A percentile compares a stretch with the other conserved stretches of the same genome.
Evolutionary conservation across 2,329 filamentous ascomycete species (phyloP).

Genomic region (Pestalotiopsis sp.): DNA sequence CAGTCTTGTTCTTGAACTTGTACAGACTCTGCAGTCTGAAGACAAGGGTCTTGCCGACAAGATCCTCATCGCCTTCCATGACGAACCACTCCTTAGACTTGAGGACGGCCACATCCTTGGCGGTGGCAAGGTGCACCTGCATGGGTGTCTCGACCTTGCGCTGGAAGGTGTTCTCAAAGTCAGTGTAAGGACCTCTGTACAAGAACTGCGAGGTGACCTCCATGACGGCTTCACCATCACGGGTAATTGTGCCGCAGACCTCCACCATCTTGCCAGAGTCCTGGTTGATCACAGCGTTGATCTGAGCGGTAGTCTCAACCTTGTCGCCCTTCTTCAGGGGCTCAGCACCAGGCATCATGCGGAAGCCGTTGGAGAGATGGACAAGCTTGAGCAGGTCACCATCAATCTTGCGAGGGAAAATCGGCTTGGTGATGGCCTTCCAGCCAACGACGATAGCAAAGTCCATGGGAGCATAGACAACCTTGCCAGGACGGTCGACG

Average conservation of each 20-base stretch:
- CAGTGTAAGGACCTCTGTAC: constrained; percentile 88
- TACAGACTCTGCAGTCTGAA: constrained; percentile 94
- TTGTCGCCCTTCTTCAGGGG: constrained; percentile 95
- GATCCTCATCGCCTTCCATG: constrained; percentile 75
- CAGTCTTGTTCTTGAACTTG: constrained; percentile 90
- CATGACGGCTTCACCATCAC: constrained; percentile 86
- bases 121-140: constrained; percentile 83
- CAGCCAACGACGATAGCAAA: constrained; percentile 97
- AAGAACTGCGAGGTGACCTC: constrained; percentile 98
- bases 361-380: constrained; percentile 95
- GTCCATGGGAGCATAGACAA: constrained; percentile 95
- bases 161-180: constrained; percentile 98
- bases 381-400: constrained; percentile 95
- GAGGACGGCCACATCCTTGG: constrained; percentile 89
- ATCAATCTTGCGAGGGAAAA: constrained; percentile 95
- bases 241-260: constrained; percentile 93
- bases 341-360: constrained; percentile 94
- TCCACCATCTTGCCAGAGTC: constrained; percentile 99
- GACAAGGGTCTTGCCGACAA: constrained; percentile 88
- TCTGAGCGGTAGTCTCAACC: constrained; percentile 87
- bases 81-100: constrained; percentile 98
- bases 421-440: constrained; percentile 99
- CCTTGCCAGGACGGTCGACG: constrained; percentile 91
- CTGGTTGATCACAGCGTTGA: constrained; percentile 98
- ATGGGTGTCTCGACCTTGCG: constrained; percentile 95